Base-by-base conservation (phyloP, 768 basidiomycete species). In the Trametes elegans region DNA sequence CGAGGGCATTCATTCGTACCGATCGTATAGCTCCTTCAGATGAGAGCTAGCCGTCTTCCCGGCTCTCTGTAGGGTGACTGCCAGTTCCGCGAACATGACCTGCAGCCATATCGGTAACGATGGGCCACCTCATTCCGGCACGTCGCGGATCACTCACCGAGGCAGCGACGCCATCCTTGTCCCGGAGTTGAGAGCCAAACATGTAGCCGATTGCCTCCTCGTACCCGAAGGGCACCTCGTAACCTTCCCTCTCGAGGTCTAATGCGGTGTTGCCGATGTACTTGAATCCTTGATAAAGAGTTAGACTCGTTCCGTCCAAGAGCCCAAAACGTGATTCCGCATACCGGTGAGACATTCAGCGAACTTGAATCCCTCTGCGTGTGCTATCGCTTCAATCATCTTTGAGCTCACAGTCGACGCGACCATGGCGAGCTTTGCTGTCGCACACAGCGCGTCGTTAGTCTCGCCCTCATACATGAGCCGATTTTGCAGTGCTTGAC, bases 141-240 rank as follows among this genome's bases (percentile, higher is more conserved):
- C 40, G 11, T 16, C n/a, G n/a, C n/a, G n/a, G n/a, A 26, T 7
- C 2, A 63, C 70, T 62, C 62, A 92, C 92, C 21, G 85, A 83
- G 5, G 91, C 90, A 45, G 88, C 80, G 47, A 95, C 82, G 2
- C 93, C 93, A 66, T 95, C 93, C 67, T 95, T 95, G 67, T 95
- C 93, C 31, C 88, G 77, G 60, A 94, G 81, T 24, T 83, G 74
- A 13, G 80, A 74, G 24, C 90, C 89, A 68, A 92, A 84, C 90
- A 93, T 93, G 66, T 82, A 95, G 3, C 93, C 93, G 50, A 95
- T 93, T 1, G 93, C 93, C 70, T 95, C 93, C 65, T 95, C 93
- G 64, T 95, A 95, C 9, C 86, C 90, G 63, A 94, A 93, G 0
- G 80, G 82, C 9, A 72, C 71, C 36, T 85, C 79, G 63, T 80